A percentile compares a stretch with the other conserved stretches of the same genome.
Conservation (phyloP, 768 basidiomycete genomes). For the Sarcomyxa edulis region DNA sequence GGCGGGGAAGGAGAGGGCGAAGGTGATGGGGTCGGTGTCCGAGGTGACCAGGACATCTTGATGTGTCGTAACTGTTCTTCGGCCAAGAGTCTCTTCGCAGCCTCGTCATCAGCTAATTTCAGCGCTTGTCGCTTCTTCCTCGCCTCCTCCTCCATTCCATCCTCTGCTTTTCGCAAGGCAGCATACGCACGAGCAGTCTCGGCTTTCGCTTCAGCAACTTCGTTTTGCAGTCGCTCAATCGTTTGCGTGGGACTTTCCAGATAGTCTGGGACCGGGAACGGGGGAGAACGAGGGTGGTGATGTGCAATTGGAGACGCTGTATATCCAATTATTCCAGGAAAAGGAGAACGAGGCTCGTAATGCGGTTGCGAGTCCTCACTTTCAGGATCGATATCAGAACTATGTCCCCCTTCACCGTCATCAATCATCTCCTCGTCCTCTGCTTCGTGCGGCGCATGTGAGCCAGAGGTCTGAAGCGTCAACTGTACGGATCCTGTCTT, state of each 20-base stretch:
- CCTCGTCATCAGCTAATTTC: constrained; percentile 43
- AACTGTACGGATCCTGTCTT: constrained; percentile 21
- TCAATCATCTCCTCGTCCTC: constrained; percentile 14
- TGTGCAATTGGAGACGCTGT: constrained; percentile 18
- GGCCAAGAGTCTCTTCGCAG: constrained; percentile 35
- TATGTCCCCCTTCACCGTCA: constrained; percentile 8
- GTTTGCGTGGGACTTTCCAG: constrained; percentile 30
- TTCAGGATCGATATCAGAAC: constrained; percentile 23
- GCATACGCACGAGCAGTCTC: constrained; percentile 54
- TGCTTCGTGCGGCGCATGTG: constrained; percentile 11
- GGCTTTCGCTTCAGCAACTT: constrained; percentile 60
- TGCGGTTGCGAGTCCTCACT: constrained; percentile 8
- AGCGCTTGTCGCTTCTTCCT: constrained; percentile 56
- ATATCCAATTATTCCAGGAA: constrained; percentile 35
- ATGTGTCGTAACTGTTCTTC: constrained; percentile 34
- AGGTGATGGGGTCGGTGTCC: neutral
- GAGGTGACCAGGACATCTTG: neutral
- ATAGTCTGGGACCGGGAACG: constrained; percentile 38
- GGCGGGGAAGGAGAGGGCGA: too few relatives aligned
- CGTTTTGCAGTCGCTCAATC: constrained; percentile 60
- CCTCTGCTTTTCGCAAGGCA: constrained; percentile 49
- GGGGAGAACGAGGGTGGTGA: constrained; percentile 22
- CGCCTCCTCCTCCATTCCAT: constrained; percentile 55
- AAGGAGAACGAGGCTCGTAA: constrained; percentile 13
- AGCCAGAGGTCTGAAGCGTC: constrained; percentile 3